phyloP scores from a whole-genome alignment of 768 basidiomycete species.

The Cystofilobasidium ferigula region DNA sequence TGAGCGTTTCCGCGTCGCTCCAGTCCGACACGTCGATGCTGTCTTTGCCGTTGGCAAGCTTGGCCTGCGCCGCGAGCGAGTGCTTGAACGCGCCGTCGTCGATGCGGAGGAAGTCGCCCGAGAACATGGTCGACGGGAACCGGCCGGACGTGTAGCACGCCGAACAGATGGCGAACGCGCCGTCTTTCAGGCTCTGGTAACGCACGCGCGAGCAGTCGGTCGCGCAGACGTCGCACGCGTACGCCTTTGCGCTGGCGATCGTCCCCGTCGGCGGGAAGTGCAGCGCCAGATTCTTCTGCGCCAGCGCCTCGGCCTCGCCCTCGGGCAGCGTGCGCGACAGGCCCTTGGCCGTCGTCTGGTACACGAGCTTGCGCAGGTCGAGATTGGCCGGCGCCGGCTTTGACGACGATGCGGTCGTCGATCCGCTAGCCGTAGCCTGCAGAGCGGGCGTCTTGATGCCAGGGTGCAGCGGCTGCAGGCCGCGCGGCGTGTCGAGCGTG shows the following conservation, averaged over 20 bases:
- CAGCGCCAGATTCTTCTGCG: slow-evolving; percentile 41
- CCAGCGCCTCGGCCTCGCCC: slow-evolving; percentile 56
- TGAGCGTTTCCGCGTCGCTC: slow-evolving; percentile 79
- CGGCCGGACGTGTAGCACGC: slow-evolving; percentile 92
- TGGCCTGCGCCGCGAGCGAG: slow-evolving; percentile 27
- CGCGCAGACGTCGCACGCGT: slow-evolving; percentile 87
- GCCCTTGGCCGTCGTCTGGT: slow-evolving; percentile 69
- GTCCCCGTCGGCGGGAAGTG: slow-evolving; percentile 42
- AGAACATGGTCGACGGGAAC: slow-evolving; percentile 91
- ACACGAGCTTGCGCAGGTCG: slow-evolving; percentile 76
- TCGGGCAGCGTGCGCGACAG: slow-evolving; percentile 58
- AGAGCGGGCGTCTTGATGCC: slow-evolving; percentile 38
- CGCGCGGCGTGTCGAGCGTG: slow-evolving; percentile 89
- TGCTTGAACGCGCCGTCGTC: slow-evolving; percentile 38
- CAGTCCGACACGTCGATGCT: slow-evolving; percentile 52
- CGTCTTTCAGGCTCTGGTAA: slow-evolving; percentile 79
- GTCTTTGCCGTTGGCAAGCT: not conserved
- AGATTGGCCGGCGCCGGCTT: slow-evolving; percentile 48
- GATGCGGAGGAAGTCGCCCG: slow-evolving; percentile 89
- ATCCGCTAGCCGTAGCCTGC: slow-evolving; percentile 4
- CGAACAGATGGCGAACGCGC: slow-evolving; percentile 78
- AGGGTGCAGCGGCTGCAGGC: slow-evolving; percentile 74
- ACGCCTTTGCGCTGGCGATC: slow-evolving; percentile 43
- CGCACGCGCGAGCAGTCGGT: slow-evolving; percentile 78
- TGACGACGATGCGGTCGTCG: slow-evolving; percentile 3